These are phyloP conservation scores for Cercophora samala DNA, from an alignment of 495 filamentous ascomycete genomes.

Conservation along the genomic window DNA sequence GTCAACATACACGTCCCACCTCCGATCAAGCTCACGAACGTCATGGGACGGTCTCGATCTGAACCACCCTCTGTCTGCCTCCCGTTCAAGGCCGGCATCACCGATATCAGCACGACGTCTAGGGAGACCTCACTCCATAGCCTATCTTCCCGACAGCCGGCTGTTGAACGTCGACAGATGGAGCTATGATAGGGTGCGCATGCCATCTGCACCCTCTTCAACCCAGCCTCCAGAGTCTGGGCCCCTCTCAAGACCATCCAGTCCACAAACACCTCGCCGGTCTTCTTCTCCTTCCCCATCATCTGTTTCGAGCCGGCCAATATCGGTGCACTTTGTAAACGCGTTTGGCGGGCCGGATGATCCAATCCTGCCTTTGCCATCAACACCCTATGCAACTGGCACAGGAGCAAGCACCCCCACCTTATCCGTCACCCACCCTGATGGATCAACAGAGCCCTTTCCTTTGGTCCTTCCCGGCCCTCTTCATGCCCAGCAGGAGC, in stretches of 20 bases:
- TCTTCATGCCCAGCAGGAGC: neutral
- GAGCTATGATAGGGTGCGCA: conserved; percentile 1
- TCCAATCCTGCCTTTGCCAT: neutral
- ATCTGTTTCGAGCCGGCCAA: neutral
- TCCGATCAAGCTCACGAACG: neutral
- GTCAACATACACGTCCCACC: neutral
- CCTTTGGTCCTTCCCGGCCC: neutral
- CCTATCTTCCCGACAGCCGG: neutral
- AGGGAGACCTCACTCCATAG: neutral
- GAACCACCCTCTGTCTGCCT: neutral
- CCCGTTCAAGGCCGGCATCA: neutral
- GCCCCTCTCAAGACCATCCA: neutral
- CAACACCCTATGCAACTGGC: neutral
- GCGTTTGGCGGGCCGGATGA: neutral
- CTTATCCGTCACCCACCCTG: neutral
- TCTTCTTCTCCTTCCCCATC: neutral
- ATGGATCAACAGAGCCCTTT: neutral
- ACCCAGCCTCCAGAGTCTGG: neutral
- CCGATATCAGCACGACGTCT: neutral
- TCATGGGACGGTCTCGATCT: neutral
- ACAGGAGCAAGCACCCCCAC: neutral
- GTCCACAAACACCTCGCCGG: neutral
- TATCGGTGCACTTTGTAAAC: neutral
- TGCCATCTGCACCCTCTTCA: neutral
- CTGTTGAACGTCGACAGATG: neutral